Evolutionary conservation across 371 early-diverging fungal genomes (phyloP).

Genomic region (Mortierella sp.): DNA sequence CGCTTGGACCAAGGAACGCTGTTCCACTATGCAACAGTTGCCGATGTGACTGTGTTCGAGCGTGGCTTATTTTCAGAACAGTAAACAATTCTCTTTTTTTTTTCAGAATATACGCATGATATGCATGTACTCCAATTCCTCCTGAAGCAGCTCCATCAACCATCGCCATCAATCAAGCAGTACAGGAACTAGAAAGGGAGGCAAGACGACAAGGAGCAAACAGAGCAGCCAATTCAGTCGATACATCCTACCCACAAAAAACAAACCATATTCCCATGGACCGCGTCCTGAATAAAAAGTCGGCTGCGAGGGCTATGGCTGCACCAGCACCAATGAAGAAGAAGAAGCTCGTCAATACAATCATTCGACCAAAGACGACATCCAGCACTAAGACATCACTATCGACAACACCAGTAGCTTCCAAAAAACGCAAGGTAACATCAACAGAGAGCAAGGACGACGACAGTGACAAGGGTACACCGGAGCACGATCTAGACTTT

Average conservation of each 20-base stretch:
- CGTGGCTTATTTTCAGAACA: no score
- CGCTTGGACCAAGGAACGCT: no score
- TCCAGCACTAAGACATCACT: background rate
- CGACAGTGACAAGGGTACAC: background rate
- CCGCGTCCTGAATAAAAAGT: constrained; percentile 33
- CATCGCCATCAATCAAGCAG: no score
- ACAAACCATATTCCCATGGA: constrained; percentile 27
- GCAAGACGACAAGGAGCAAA: no score
- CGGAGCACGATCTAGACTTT: constrained; percentile 52
- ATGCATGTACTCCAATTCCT: no score
- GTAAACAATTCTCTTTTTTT: no score
- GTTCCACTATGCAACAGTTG: no score
- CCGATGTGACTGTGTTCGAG: no score
- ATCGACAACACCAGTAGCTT: background rate
- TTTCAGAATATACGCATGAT: no score
- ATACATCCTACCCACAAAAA: background rate
- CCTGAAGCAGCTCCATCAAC: no score
- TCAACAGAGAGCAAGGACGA: background rate
- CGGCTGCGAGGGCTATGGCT: constrained; percentile 42
- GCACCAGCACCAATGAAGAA: constrained; percentile 50
- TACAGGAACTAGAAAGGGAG: no score
- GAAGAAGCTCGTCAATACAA: constrained; percentile 34
- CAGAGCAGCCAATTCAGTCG: background rate
- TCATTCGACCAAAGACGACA: constrained; percentile 24
- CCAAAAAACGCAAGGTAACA: constrained; percentile 29